Evolutionary conservation across 139 green algal genomes (phyloP), one percentile per base, ranked within the genome.

Genomic region (Pedinophyceae sp.): DNA sequence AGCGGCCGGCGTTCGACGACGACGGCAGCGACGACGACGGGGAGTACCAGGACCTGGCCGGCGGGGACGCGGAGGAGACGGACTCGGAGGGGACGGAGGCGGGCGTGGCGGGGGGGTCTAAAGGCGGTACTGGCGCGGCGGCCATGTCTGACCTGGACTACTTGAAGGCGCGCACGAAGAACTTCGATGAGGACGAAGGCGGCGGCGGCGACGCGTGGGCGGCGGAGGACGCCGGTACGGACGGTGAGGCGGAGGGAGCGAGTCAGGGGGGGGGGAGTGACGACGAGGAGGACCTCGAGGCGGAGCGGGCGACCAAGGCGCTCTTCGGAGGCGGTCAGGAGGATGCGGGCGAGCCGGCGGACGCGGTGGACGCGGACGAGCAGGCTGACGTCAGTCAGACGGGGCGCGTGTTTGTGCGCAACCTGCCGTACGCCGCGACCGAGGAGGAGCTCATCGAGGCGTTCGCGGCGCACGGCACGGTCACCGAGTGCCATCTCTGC

Each of bases 401-500:
- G 3, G 79, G 82, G 0, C 73, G 89, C 15, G 70, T 98, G 41
- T 97, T 97, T 67, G 62, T 96, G 28, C 69, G 89, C 28, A 98
- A 98, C 67, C 77, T 98, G 54, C 68, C 84, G 0, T 96, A 83
- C 64, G 55, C 41, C 0, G 46, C 72, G 15, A 71, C 70, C 17
- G 65, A 79, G 54, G 66, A 76, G 15, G 85, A 87, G 54, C 60
- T 95, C 39, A 40, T 48, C 4, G 70, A 76, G 43, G 50, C 85
- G 29, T 89, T 97, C 59, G 65, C 67, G n/a, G 20, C 25, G 13
- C 75, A 76, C 60, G 91, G 91, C 1, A 64, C 85, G 15, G 48
- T 96, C n/a, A 47, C 61, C 4, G 80, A 88, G 41, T 84, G 94
- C 38, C 87, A 95, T 60, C 46, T 98, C n/a, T 81, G 96, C 20